phyloP scores from a whole-genome alignment of 139 green algal genomes.

The Volvox africanus region DNA sequence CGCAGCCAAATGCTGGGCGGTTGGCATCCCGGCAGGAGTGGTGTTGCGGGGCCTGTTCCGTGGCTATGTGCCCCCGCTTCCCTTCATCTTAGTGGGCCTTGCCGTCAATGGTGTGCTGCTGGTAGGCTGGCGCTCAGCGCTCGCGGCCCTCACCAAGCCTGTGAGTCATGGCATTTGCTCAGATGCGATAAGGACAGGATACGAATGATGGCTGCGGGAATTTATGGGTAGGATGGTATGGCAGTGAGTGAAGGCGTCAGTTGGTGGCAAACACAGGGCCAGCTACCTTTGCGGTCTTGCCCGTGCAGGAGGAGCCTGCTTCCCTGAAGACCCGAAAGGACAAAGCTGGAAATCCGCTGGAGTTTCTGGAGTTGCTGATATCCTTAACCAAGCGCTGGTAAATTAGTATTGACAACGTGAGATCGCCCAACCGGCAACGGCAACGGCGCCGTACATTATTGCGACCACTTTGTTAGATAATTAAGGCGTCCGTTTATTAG shows the following conservation, averaged over 20 bases:
- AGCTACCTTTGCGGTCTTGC: no score
- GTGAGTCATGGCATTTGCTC: neutral
- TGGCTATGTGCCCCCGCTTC: constrained; percentile 77
- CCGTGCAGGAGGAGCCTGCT: neutral
- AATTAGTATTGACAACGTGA: neutral
- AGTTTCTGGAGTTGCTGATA: constrained; percentile 78
- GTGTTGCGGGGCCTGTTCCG: constrained; percentile 66
- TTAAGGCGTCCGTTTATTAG: constrained; percentile 24
- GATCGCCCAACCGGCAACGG: no score
- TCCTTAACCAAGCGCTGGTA: constrained; percentile 73
- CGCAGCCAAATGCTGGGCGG: constrained; percentile 80
- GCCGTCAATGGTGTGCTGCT: constrained; percentile 76
- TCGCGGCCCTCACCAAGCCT: constrained; percentile 64
- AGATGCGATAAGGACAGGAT: no score
- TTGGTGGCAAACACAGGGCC: neutral
- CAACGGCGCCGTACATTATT: no score
- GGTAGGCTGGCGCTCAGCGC: constrained; percentile 75
- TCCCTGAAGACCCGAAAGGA: constrained; percentile 41
- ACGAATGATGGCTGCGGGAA: no score
- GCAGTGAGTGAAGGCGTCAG: no score
- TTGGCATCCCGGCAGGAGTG: constrained; percentile 75
- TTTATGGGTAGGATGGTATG: no score
- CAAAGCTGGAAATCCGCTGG: constrained; percentile 74
- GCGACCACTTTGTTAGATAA: no score
- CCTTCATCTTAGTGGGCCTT: constrained; percentile 82